phyloP scores from a whole-genome alignment of 257 asterid genomes.

The Voacanga thouarsii region DNA sequence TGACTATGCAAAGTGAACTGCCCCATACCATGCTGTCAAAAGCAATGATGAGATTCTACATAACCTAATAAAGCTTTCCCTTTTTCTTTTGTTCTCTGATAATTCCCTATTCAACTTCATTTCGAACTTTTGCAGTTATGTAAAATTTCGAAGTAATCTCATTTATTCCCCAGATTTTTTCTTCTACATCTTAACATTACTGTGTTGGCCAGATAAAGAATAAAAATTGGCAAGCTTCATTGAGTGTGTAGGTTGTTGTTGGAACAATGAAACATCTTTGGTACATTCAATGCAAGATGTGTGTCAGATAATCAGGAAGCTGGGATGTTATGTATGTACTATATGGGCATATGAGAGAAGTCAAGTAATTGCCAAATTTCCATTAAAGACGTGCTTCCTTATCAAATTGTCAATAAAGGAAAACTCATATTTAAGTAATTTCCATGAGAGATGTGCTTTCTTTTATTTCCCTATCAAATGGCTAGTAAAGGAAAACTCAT shows the following conservation, averaged over 20 bases:
- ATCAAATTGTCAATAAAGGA: not conserved
- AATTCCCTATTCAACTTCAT: not conserved
- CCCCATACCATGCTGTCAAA: not conserved
- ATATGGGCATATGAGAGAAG: not conserved
- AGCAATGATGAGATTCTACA: not conserved
- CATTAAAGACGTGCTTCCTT: not conserved
- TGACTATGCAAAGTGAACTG: not conserved
- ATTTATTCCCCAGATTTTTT: not conserved
- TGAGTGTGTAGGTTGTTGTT: not conserved
- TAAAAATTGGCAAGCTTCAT: not conserved
- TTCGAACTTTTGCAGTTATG: not conserved
- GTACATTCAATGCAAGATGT: not conserved
- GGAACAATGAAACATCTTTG: not conserved
- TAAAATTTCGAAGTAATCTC: not conserved
- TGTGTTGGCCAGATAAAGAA: not conserved
- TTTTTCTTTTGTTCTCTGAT: not conserved
- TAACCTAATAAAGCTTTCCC: not conserved
- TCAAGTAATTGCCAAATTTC: not conserved
- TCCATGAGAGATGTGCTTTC: not conserved
- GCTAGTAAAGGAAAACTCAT: not conserved
- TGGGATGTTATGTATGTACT: not conserved
- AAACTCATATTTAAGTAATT: not conserved
- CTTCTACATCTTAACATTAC: not conserved
- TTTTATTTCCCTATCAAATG: not conserved
- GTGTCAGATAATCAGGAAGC: not conserved